Percentiles rank a stretch among this genome's conserved stretches.
phyloP scores from a whole-genome alignment of 352 stramenopile genomes.

The Phytophthora pseudosyringae region DNA sequence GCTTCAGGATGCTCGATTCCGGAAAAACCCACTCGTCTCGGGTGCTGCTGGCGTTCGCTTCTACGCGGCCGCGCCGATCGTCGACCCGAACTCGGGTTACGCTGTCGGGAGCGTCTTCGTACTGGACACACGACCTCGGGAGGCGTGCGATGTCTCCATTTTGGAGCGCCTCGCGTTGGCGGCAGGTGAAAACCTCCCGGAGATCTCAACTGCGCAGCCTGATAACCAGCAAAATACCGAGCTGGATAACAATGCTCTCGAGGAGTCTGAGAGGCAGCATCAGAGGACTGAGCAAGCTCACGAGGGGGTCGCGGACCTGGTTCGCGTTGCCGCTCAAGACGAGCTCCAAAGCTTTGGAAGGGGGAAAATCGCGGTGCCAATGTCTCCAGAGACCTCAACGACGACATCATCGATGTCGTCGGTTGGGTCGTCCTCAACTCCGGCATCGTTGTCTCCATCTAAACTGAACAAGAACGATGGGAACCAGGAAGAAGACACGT shows the following conservation, averaged over 20 bases:
- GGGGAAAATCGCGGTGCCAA: slow-evolving; percentile 14
- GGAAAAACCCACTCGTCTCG: slow-evolving; percentile 88
- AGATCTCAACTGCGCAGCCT: background rate
- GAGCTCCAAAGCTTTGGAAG: slow-evolving; percentile 23
- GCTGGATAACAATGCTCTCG: slow-evolving; percentile 5
- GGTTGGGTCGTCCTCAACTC: slow-evolving; percentile 17
- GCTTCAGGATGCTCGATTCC: slow-evolving; percentile 88
- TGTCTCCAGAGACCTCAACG: slow-evolving; percentile 31
- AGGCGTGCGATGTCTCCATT: slow-evolving; percentile 72
- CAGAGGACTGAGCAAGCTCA: slow-evolving; percentile 12
- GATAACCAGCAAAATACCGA: slow-evolving; percentile 8
- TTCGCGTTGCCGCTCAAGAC: slow-evolving; percentile 12
- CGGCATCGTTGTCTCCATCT: slow-evolving; percentile 8
- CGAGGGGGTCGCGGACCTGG: slow-evolving; percentile 1
- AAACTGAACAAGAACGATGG: slow-evolving; percentile 16
- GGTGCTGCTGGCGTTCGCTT: slow-evolving; percentile 93
- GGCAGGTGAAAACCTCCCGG: slow-evolving; percentile 62
- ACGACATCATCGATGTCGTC: slow-evolving; percentile 50
- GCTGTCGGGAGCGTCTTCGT: slow-evolving; percentile 83
- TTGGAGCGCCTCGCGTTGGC: slow-evolving; percentile 70
- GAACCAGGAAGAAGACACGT: slow-evolving; percentile 8
- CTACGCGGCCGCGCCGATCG: slow-evolving; percentile 89
- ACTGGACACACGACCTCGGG: slow-evolving; percentile 76
- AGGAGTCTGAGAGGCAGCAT: slow-evolving; percentile 13
- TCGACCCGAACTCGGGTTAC: slow-evolving; percentile 62